Percentiles rank a stretch among this genome's conserved stretches.
Conservation (phyloP, 2,329 filamentous ascomycete species). For the Neopestalotiopsis rosae region DNA sequence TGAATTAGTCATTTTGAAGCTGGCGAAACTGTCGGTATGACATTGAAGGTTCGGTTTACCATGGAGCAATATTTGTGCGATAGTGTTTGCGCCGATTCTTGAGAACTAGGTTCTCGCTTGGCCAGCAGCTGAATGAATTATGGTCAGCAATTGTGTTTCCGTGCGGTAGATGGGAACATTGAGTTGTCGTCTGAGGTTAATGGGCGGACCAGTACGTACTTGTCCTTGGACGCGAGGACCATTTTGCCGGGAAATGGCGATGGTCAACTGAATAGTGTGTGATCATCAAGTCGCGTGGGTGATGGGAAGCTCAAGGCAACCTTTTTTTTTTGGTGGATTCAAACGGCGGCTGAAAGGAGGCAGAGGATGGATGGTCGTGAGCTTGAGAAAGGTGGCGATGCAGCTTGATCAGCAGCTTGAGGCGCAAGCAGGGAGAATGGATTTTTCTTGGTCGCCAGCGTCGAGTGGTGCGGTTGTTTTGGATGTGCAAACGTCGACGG, state of each 20-base stretch:
- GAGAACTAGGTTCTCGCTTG: conserved; percentile 69
- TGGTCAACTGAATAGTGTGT: conserved; percentile 1
- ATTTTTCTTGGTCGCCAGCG: not conserved
- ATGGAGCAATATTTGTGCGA: conserved; percentile 67
- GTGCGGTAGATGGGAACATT: not conserved
- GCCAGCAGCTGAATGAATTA: conserved; percentile 57
- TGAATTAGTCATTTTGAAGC: not conserved
- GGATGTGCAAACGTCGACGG: not conserved
- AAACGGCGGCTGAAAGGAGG: not conserved
- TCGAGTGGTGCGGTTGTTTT: not conserved
- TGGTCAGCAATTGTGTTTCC: not conserved
- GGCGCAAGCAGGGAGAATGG: not conserved
- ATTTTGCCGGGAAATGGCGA: conserved; percentile 18
- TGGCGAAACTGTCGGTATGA: not conserved
- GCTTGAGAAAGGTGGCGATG: not conserved
- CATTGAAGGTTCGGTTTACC: conserved; percentile 51
- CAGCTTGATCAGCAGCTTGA: not conserved
- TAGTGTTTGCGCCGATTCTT: conserved; percentile 69
- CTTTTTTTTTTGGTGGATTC: not conserved
- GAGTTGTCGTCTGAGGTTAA: not conserved
- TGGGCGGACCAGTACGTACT: conserved; percentile 21
- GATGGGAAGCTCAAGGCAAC: not conserved
- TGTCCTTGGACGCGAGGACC: conserved; percentile 7
- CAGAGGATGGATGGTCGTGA: conserved; percentile 1
- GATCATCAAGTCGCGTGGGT: conserved; percentile 16